phyloP scores from a whole-genome alignment of 805 yeast species.

The Candida berthetii region DNA sequence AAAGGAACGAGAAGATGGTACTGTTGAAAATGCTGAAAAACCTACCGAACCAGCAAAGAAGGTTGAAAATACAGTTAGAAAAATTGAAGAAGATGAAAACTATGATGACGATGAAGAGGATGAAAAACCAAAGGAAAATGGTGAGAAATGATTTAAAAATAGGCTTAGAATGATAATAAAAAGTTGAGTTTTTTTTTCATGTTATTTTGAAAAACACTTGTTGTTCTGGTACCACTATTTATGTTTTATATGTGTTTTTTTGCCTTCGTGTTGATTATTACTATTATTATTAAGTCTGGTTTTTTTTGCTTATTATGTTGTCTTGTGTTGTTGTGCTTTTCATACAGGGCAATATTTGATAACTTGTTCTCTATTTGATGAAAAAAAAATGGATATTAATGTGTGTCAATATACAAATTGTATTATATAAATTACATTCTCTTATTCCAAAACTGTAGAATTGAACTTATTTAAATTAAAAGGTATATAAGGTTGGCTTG shows the following conservation, averaged over 20 bases:
- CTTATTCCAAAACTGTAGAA: neutral
- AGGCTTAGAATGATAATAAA: too few species aligned
- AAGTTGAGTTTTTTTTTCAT: too few species aligned
- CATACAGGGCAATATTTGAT: too few species aligned
- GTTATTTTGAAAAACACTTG: too few species aligned
- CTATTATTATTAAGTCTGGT: constrained; percentile 1
- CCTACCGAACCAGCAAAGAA: constrained; percentile 19
- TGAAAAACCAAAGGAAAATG: constrained; percentile 9
- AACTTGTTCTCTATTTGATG: too few species aligned
- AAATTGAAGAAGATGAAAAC: constrained; percentile 32
- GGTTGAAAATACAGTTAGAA: constrained; percentile 30
- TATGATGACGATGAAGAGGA: constrained; percentile 32
- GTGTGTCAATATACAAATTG: neutral
- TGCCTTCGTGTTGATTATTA: neutral
- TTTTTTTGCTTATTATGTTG: neutral
- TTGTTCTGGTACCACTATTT: too few species aligned
- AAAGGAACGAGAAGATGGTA: constrained; percentile 32
- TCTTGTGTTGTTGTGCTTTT: too few species aligned
- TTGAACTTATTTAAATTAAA: too few species aligned
- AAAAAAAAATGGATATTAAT: neutral
- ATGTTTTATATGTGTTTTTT: neutral
- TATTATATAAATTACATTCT: neutral
- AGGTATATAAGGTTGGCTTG: too few species aligned
- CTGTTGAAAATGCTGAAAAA: constrained; percentile 1
- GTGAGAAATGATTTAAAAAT: constrained; percentile 6